Evolutionary conservation across 2,329 filamentous ascomycete species (phyloP), one percentile per base, ranked within the genome.

Genomic region (Allantophomopsis lycopodina): DNA sequence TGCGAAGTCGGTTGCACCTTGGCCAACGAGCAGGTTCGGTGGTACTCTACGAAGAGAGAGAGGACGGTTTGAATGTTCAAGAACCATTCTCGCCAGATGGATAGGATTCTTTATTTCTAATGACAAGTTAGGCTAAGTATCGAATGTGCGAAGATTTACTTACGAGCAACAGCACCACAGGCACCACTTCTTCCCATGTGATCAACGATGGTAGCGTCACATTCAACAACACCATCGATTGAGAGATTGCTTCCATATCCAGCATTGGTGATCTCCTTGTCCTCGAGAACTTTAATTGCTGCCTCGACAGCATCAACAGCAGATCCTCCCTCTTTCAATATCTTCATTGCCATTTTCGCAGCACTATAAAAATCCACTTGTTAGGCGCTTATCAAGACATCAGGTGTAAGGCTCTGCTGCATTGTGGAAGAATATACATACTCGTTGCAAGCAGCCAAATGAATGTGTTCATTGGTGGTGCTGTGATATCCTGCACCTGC

Each of bases 401-500:
- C 7, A 7, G 18, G 7, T 7, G 18, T 20, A 20, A 20, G 8
- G 8, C 4, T 5, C 3, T 13, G 31, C 31, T 7, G 7, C 18
- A 20, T 20, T 20, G 18, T 20, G 4, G 18, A 15, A 15, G 36
- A 13, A 21, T 33, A 31, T 35, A 66, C 85, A 61, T 67, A 95
- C 89, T 89, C 80, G 53, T 82, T 80, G 59, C 91, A 96, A 33
- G 87, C 87, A 52, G 79, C 69, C 8, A 98, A 71, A 55, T 98
- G 91, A 31, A 83, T 69, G 41, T 71, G 67, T 57, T 98, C 88
- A 55, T 96, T 96, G 44, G 83, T 74, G 17, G 74, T 66, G 55
- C 87, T 95, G 58, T 98, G 91, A 52, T 85, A 98, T 4, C 91
- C 91, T 13, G 91, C 91, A 28, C 91, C 91, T 31, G 89, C 91